Base-by-base conservation (phyloP, 768 basidiomycete genomes). In the Naematelia aurantialba region DNA sequence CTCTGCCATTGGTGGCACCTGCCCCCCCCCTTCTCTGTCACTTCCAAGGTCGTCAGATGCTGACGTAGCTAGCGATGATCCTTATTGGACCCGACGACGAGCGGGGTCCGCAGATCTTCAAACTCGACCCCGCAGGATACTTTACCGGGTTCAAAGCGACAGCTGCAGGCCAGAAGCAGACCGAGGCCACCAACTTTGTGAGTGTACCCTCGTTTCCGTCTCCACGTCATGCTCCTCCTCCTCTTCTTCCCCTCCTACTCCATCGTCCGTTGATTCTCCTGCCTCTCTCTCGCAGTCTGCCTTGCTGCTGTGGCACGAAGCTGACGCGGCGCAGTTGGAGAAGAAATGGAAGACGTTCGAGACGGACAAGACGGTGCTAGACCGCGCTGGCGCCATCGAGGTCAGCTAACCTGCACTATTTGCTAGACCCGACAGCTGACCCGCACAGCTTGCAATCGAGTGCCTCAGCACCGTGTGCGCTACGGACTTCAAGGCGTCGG, bases 81-180 rank as follows among this genome's bases (percentile, higher is more conserved):
- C 79, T 98, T 69, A 92, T 98, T 71, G 96, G 96, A 2, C 82
- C 87, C 60, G 96, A 98, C 78, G 82, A 87, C 8, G 89, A 93
- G 74, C 82, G 83, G 54, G 94, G 94, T 3, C 94, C 96, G n/a
- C 94, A 97, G 76, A 84, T 88, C 70, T 98, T 97, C 83, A 97
- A 96, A 79, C 86, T 98, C 53, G 96, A 99, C 74, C 96, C 96
- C 11, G 96, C 96, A 1, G 96, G 96, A 3, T 98, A 96, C 79
- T 99, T 93, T 75, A 90, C 96, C 46, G 96, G 96, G 0, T 98
- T 93, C 81, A 93, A 97, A 68, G 96, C 96, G 8, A 94, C 94
- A 1, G 86, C 94, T 0, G 88, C 93, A 1, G 96, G 96, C 0
- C 78, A 78, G 63, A 98, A 99, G 71, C 96, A 98, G 70, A 94